Conservation (phyloP, 306 rosid genomes). For the Prunus persica region Prunus_persica_NCBIv2 NC_034014.1:18204501-18205000, state of each 20-base stretch:
- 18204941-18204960: slow-evolving; percentile 79
- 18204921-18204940: slow-evolving; percentile 79
- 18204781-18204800: slow-evolving; percentile 78
- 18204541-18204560: slow-evolving; percentile 86
- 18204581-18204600: slow-evolving; percentile 93
- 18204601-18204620: slow-evolving; percentile 80
- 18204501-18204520: slow-evolving; percentile 96
- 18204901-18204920: slow-evolving; percentile 89
- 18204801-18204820: slow-evolving; percentile 89
- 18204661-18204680: slow-evolving; percentile 5
- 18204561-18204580: slow-evolving; percentile 94
- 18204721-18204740: slow-evolving; percentile 6
- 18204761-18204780: slow-evolving; percentile 13
- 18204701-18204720: slow-evolving; percentile 1
- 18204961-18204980: slow-evolving; percentile 75
- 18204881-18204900: slow-evolving; percentile 97
- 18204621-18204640: not conserved
- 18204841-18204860: slow-evolving; percentile 75
- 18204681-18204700: not conserved
- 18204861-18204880: slow-evolving; percentile 74
- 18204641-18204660: not conserved
- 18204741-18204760: slow-evolving; percentile 2
- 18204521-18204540: slow-evolving; percentile 99
- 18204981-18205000: slow-evolving; percentile 66
- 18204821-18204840: slow-evolving; percentile 92